Conservation (phyloP, 768 basidiomycete species). For the Suillus variegatus region DNA sequence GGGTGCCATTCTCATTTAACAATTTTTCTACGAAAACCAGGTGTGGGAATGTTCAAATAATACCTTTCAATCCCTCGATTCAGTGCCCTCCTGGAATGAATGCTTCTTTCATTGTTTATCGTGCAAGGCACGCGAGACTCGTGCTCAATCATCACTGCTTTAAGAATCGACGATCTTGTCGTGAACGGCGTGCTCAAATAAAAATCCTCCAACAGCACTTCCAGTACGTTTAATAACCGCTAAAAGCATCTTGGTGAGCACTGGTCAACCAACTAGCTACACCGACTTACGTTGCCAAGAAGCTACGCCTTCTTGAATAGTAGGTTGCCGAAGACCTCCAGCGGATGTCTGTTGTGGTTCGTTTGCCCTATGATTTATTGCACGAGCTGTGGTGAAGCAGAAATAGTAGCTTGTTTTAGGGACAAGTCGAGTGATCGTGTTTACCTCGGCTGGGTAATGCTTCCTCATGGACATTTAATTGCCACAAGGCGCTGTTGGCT, state of each 20-base stretch:
- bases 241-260: background rate
- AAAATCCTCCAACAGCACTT: background rate
- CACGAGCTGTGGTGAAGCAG: background rate
- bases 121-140: background rate
- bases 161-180: background rate
- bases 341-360: background rate
- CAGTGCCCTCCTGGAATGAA: background rate
- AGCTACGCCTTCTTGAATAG: background rate
- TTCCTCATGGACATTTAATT: background rate
- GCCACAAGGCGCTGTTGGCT: background rate
- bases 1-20: background rate
- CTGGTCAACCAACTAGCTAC: background rate
- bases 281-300: slow-evolving; percentile 1
- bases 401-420: background rate
- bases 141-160: background rate
- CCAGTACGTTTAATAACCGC: background rate
- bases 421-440: background rate
- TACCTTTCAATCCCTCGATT: slow-evolving; percentile 1
- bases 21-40: background rate
- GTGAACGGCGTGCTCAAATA: background rate
- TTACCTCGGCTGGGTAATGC: slow-evolving; percentile 5
- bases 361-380: background rate
- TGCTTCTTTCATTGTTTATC: background rate
- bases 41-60: background rate
- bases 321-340: background rate